phyloP scores from a whole-genome alignment of 2,329 filamentous ascomycete species.

The Colletotrichum sp. region DNA sequence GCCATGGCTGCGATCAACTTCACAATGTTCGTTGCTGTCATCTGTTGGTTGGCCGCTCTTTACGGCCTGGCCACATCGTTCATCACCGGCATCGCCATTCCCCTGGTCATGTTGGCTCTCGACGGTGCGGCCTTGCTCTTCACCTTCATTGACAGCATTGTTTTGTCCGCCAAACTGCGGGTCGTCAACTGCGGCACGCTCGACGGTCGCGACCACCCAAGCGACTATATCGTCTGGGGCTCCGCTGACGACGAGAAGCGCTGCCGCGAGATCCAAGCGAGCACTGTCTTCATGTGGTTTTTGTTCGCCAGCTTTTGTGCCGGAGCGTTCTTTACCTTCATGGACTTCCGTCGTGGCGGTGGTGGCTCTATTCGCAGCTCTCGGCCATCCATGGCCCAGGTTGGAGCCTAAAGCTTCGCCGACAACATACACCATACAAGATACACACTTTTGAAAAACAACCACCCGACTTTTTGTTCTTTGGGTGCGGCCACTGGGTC shows the following conservation, averaged over 20 bases:
- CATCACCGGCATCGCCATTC: slow-evolving; percentile 56
- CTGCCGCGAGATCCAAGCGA: slow-evolving; percentile 78
- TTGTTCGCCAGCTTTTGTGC: slow-evolving; percentile 68
- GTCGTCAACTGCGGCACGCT: slow-evolving; percentile 68
- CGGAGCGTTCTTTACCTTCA: slow-evolving; percentile 60
- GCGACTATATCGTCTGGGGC: slow-evolving; percentile 67
- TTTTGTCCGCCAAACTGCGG: slow-evolving; percentile 72
- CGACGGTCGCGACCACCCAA: slow-evolving; percentile 29
- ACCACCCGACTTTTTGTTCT: not conserved
- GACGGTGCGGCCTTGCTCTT: slow-evolving; percentile 69
- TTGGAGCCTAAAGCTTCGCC: slow-evolving; percentile 45
- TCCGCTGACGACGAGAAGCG: slow-evolving; percentile 64
- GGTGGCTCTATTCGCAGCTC: slow-evolving; percentile 48
- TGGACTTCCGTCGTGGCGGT: slow-evolving; percentile 55
- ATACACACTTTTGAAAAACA: not conserved
- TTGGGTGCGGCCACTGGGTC: not conserved
- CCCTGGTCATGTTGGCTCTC: slow-evolving; percentile 57
- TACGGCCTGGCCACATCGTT: slow-evolving; percentile 65
- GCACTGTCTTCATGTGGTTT: slow-evolving; percentile 81
- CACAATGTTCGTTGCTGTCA: slow-evolving; percentile 72
- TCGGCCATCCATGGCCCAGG: slow-evolving; percentile 62
- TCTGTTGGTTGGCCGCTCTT: slow-evolving; percentile 70
- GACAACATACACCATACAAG: not conserved
- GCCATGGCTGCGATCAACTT: slow-evolving; percentile 61
- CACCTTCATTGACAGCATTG: slow-evolving; percentile 73